A percentile compares a stretch with the other conserved stretches of the same genome.
Conservation (phyloP, 148 eudicot species). For the Beta vulgaris region DNA sequence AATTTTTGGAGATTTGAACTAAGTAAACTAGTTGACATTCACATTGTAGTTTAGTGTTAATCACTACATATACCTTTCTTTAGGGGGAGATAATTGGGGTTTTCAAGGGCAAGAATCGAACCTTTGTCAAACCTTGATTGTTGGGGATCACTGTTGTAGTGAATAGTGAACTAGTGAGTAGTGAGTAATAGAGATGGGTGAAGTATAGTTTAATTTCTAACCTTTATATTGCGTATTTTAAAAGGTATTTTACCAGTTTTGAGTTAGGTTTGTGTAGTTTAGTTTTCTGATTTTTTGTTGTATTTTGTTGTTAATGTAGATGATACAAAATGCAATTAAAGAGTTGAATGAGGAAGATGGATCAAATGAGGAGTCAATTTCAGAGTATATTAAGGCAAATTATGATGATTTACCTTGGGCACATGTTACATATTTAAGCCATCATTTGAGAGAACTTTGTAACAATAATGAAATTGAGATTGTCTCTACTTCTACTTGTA, state of each 20-base stretch:
- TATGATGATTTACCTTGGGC: conserved; percentile 62
- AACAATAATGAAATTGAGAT: conserved; percentile 41
- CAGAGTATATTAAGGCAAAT: conserved; percentile 34
- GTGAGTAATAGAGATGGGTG: too few relatives aligned
- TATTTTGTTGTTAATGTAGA: conserved; percentile 30
- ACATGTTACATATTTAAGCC: conserved; percentile 40
- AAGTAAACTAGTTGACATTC: too few relatives aligned
- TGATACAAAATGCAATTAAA: conserved; percentile 52
- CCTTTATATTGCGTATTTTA: background rate
- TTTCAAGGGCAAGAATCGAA: too few relatives aligned
- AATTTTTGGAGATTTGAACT: too few relatives aligned
- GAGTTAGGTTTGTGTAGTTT: too few relatives aligned
- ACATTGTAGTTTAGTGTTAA: too few relatives aligned
- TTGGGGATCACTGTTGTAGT: too few relatives aligned
- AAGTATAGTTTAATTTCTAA: too few relatives aligned
- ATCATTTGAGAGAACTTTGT: conserved; percentile 50
- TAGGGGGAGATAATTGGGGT: too few relatives aligned
- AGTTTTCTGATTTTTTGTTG: background rate
- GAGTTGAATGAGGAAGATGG: conserved; percentile 49
- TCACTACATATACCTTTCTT: too few relatives aligned
- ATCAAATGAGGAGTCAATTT: conserved; percentile 51
- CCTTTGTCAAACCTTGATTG: too few relatives aligned
- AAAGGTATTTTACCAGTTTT: background rate
- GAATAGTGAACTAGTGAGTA: too few relatives aligned
- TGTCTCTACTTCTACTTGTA: conserved; percentile 6